Evolutionary conservation across 2,329 filamentous ascomycete genomes (phyloP).

Genomic region (Fusarium sarcochroum): DNA sequence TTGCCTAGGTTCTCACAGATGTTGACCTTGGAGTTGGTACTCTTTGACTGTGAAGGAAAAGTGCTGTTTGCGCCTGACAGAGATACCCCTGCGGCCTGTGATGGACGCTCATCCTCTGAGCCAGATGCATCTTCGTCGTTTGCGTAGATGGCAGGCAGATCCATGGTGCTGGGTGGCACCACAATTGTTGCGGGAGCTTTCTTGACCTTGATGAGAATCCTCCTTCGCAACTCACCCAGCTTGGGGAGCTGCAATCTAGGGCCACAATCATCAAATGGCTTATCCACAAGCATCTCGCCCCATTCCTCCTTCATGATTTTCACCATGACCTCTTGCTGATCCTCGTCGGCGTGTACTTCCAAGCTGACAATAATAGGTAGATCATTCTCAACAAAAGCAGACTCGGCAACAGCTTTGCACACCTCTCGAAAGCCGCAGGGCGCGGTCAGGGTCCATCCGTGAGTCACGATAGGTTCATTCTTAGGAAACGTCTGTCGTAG

Average conservation of each 20-base stretch:
- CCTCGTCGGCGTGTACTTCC: conserved; percentile 86
- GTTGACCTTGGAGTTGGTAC: conserved; percentile 67
- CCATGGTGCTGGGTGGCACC: conserved; percentile 50
- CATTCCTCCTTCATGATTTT: conserved; percentile 93
- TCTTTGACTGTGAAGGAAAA: conserved; percentile 40
- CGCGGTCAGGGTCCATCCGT: conserved; percentile 86
- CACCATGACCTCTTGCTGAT: conserved; percentile 94
- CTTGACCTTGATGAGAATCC: conserved; percentile 89
- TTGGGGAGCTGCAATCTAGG: conserved; percentile 73
- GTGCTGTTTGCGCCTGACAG: conserved; percentile 27
- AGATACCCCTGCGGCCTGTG: conserved; percentile 31
- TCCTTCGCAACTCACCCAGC: conserved; percentile 79
- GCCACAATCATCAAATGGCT: conserved; percentile 64
- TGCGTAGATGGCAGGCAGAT: conserved; percentile 48
- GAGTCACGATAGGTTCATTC: conserved; percentile 84
- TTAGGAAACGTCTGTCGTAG: conserved; percentile 52
- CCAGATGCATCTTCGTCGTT: conserved; percentile 58
- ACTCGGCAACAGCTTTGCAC: conserved; percentile 82
- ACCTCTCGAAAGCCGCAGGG: conserved; percentile 91
- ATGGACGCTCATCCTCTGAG: conserved; percentile 60
- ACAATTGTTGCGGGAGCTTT: conserved; percentile 61
- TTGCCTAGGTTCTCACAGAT: conserved; percentile 80
- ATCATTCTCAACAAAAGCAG: conserved; percentile 81
- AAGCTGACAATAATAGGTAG: conserved; percentile 92
- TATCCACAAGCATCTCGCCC: conserved; percentile 79